Evolutionary conservation across 2,329 filamentous ascomycete species (phyloP).

Genomic region (Colletotrichum sp.): DNA sequence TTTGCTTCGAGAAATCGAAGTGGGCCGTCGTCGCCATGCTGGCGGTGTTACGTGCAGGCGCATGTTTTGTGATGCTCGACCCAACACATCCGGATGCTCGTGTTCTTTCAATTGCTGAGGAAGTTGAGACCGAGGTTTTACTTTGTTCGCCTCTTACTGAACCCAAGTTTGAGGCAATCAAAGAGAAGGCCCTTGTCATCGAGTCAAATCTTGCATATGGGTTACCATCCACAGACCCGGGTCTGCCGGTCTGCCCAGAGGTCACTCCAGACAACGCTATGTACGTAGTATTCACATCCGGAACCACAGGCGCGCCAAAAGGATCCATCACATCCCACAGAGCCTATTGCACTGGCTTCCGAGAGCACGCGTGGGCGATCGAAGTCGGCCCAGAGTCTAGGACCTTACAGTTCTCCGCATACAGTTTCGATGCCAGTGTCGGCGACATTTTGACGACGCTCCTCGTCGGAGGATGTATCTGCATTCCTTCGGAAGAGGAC

Average conservation of each 20-base stretch:
- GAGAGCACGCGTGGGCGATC: background rate
- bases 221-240: background rate
- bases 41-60: slow-evolving; percentile 24
- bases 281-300: slow-evolving; percentile 57
- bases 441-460: slow-evolving; percentile 57
- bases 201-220: background rate
- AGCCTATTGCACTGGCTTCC: background rate
- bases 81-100: background rate
- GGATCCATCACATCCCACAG: slow-evolving; percentile 45
- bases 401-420: slow-evolving; percentile 51
- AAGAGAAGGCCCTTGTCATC: background rate
- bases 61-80: slow-evolving; percentile 21
- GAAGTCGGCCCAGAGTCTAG: background rate
- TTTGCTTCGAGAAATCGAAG: slow-evolving; percentile 14
- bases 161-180: background rate
- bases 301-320: slow-evolving; percentile 55
- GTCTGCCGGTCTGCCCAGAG: background rate
- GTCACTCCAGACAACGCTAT: background rate
- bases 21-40: slow-evolving; percentile 25
- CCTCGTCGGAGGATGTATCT: slow-evolving; percentile 59
- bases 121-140: slow-evolving; percentile 12
- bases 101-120: background rate
- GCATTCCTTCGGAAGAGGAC: background rate
- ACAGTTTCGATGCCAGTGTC: slow-evolving; percentile 57
- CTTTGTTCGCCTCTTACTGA: background rate